Evolutionary conservation across 2,329 filamentous ascomycete genomes (phyloP).

Genomic region (Fusarium devonianum): DNA sequence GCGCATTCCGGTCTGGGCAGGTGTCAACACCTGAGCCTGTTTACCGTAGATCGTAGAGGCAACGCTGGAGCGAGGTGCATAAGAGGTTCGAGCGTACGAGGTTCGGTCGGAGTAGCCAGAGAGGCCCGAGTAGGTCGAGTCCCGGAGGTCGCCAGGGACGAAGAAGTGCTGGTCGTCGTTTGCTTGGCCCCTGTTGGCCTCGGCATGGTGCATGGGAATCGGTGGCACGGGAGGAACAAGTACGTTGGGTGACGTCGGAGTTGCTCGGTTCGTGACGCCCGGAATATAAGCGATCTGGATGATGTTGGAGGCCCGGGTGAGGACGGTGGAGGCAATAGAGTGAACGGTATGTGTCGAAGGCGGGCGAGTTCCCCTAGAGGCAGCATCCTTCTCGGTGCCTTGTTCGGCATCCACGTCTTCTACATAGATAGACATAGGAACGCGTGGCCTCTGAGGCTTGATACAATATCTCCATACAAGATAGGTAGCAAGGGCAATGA

Average conservation of each 20-base stretch:
- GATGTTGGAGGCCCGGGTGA: slow-evolving; percentile 96
- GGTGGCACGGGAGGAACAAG: slow-evolving; percentile 93
- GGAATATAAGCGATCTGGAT: slow-evolving; percentile 99
- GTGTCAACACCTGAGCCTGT: slow-evolving; percentile 81
- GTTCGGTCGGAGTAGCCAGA: slow-evolving; percentile 69
- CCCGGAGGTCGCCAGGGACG: slow-evolving; percentile 86
- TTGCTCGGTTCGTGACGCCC: slow-evolving; percentile 91
- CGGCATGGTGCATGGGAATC: slow-evolving; percentile 74
- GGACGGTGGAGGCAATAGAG: slow-evolving; percentile 93
- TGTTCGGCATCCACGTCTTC: slow-evolving; percentile 58
- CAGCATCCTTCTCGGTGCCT: slow-evolving; percentile 56
- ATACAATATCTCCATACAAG: slow-evolving; percentile 88
- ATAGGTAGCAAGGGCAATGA: slow-evolving; percentile 77
- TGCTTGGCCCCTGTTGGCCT: slow-evolving; percentile 53
- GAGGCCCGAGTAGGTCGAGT: slow-evolving; percentile 86
- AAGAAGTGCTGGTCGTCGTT: slow-evolving; percentile 90
- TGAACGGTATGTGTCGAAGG: slow-evolving; percentile 85
- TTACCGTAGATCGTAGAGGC: slow-evolving; percentile 95
- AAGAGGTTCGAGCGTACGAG: slow-evolving; percentile 66
- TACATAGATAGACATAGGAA: slow-evolving; percentile 61
- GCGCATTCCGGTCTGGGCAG: slow-evolving; percentile 85
- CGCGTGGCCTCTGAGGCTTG: slow-evolving; percentile 75
- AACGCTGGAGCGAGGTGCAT: slow-evolving; percentile 73
- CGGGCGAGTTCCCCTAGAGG: slow-evolving; percentile 57
- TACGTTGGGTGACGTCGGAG: slow-evolving; percentile 79